Base-by-base conservation (phyloP, 352 stramenopile genomes). In the Globisporangium acanthophoron region DNA sequence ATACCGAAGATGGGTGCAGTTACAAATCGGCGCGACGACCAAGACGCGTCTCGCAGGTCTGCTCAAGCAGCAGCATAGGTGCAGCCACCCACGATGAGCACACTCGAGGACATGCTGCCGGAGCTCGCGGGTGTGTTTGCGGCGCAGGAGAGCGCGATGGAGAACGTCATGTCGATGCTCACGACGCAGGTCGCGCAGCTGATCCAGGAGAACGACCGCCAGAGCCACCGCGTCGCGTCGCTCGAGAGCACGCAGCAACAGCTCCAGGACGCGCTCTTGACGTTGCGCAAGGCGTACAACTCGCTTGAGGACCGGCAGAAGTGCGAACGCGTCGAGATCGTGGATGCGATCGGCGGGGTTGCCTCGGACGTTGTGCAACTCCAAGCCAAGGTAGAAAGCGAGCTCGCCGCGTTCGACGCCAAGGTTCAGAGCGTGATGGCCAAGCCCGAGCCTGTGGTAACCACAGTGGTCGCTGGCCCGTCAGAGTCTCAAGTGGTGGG, bases 71-170 rank as follows among this genome's bases (percentile, higher is more conserved):
- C 39, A 11, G 8, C 11, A 37, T 37, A 37, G 9, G 33, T 37
- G 33, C 33, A 47, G 41, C 18, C 41, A 24, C 16, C 43, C 43
- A 20, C 18, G 7, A 90, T 90, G 80, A 80, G 72, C 57, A 59
- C 66, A 50, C 71, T 90, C 31, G 80, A 86, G 54, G 76, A 87
- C 54, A 56, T 87, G 44, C 69, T 90, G 59, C 80, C 78, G 29
- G 78, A 80, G 50, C 78, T 90, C 66, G 76, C 66, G 47, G 74
- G 73, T 50, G 71, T 88, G 33, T 72, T 90, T 51, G 70, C 66
- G 0, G 73, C 78, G 15, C 80, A 90, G 64, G 80, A 90, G 59
- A 66, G 53, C n/a, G 66, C 80, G 12, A 55, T 88, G 24, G 76
- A 66, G 52, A 84, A 74, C 35, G 74, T 78, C 13, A 66, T 90